Base-by-base conservation (phyloP, 2,329 filamentous ascomycete genomes). In the Aureobasidium sp. region DNA sequence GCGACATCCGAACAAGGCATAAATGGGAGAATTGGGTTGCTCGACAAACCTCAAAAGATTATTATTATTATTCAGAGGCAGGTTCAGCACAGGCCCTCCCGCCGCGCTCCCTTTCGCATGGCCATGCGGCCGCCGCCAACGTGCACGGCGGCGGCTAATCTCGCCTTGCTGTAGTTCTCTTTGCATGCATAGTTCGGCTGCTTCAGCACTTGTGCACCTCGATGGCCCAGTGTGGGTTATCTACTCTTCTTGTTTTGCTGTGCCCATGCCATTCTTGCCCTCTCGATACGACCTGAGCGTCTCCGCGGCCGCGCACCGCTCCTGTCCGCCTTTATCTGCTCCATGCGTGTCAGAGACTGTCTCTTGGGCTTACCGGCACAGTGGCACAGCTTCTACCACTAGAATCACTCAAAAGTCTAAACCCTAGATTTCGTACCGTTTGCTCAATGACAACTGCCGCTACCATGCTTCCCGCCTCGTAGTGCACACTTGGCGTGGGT, bases 371-470 rank as follows among this genome's bases (percentile, higher is more conserved):
- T 61, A 54, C 59, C 59, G 59, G 30, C 49, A 54, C 41, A 15
- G 49, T 55, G 59, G 59, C 49, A 61, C 59, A 16, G 32, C 59
- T 61, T 61, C 59, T 61, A 61, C 59, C 59, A 49, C 59, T 61
- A 61, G 59, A 61, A 61, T 53, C 27, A 61, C 59, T 61, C 49
- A 53, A 47, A 59, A 59, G 53, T 49, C 32, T 59, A 50, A 59
- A 59, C 45, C 57, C 57, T 59, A 59, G 57, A 59, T 59, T 48
- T 59, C 54, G 57, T 50, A 59, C 57, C 57, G 57, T 59, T 48
- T 59, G 44, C 25, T 59, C 54, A 37, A 32, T 48, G 54, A 41
- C 44, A 59, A 59, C 55, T 59, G 55, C 55, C 55, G 55, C 55
- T 59, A 59, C 55, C 34, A 30, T 6, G 42, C 34, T n/a, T 30